These are phyloP conservation scores for Avena eriantha DNA, from an alignment of 176 grass and related monocot species.

Conservation along the genomic window DNA sequence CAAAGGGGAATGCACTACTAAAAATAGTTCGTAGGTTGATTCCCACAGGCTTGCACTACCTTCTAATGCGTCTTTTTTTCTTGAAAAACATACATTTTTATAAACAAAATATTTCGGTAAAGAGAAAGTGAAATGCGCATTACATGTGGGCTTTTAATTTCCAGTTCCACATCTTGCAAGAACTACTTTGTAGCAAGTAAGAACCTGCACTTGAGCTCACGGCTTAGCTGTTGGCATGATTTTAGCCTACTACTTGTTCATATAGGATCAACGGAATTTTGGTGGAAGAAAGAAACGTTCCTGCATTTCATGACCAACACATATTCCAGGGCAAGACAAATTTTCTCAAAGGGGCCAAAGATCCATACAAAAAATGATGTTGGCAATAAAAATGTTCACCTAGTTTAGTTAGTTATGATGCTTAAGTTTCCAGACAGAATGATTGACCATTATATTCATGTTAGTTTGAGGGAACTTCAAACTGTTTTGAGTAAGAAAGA, in stretches of 20 bases:
- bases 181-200: neutral
- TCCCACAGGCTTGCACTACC: conserved; percentile 43
- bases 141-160: neutral
- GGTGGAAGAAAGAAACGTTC: neutral
- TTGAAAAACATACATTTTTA: neutral
- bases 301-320: neutral
- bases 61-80: conserved; percentile 32
- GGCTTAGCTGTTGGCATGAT: neutral
- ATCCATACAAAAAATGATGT: neutral
- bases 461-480: conserved; percentile 10
- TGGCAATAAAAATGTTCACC: neutral
- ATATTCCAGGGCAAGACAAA: neutral
- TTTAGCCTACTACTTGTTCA: neutral
- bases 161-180: neutral
- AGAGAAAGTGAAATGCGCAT: neutral
- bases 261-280: neutral
- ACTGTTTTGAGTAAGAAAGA: neutral
- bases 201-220: neutral
- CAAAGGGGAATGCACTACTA: conserved; percentile 43
- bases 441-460: neutral
- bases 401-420: neutral
- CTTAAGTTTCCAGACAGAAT: neutral
- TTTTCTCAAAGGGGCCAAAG: neutral
- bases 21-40: conserved; percentile 54
- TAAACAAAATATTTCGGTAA: neutral